These are phyloP conservation scores for Hypoxylon fuscum DNA, from an alignment of 495 filamentous ascomycete genomes.

Conservation along the genomic window DNA sequence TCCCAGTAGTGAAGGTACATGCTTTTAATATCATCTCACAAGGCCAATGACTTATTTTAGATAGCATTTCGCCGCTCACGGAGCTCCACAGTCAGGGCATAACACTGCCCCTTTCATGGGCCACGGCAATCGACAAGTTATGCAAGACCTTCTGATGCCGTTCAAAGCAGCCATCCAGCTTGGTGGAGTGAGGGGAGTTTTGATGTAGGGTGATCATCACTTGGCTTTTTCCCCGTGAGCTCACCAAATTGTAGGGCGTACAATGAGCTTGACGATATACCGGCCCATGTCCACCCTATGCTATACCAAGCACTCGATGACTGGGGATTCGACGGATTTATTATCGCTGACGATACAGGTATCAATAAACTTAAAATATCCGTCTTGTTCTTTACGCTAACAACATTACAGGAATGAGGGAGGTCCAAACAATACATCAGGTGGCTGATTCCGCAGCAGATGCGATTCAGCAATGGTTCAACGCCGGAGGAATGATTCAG, in stretches of 20 bases:
- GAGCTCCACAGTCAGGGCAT: conserved; percentile 47
- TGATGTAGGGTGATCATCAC: conserved; percentile 50
- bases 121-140: conserved; percentile 49
- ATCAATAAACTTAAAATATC: background rate
- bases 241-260: conserved; percentile 47
- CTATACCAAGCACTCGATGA: conserved; percentile 48
- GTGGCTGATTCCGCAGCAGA: conserved; percentile 46
- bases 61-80: conserved; percentile 56
- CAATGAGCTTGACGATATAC: conserved; percentile 52
- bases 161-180: conserved; percentile 54
- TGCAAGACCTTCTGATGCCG: conserved; percentile 49
- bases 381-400: background rate
- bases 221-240: no score
- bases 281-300: conserved; percentile 46
- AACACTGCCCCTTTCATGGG: conserved; percentile 53
- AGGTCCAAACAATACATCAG: conserved; percentile 39
- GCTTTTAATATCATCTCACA: background rate
- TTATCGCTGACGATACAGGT: conserved; percentile 54
- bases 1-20: conserved; percentile 49
- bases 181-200: conserved; percentile 50
- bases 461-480: conserved; percentile 52
- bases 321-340: conserved; percentile 53
- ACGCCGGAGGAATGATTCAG: conserved; percentile 49
- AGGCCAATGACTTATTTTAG: conserved; percentile 3
- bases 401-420: conserved; percentile 35